These are phyloP conservation scores for Ascochyta viciae-villosae DNA, from an alignment of 2,329 filamentous ascomycete genomes.

Conservation along the genomic window DNA sequence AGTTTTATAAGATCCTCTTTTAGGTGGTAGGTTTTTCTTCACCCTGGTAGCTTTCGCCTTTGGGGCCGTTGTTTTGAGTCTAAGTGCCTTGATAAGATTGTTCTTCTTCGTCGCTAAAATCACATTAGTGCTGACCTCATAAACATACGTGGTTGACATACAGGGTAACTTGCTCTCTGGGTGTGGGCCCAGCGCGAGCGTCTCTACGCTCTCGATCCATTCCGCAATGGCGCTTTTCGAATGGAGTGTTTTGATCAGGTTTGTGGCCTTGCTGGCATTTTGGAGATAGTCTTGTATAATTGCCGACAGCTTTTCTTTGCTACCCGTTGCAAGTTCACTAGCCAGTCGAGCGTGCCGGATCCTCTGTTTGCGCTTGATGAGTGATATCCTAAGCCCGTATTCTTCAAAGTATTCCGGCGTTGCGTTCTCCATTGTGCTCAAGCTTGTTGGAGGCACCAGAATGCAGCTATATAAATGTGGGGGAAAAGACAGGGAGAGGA, in stretches of 20 bases:
- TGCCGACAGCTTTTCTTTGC: slow-evolving; percentile 9
- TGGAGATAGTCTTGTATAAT: slow-evolving; percentile 23
- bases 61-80: neutral
- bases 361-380: slow-evolving; percentile 19
- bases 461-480: neutral
- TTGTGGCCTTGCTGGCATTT: slow-evolving; percentile 14
- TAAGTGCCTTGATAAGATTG: slow-evolving; percentile 1
- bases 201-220: slow-evolving; percentile 33
- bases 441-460: neutral
- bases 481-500: neutral
- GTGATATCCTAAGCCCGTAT: slow-evolving; percentile 20
- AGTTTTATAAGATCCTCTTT: neutral
- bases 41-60: neutral
- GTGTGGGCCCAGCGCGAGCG: slow-evolving; percentile 24
- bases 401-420: slow-evolving; percentile 16
- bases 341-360: slow-evolving; percentile 17
- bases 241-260: slow-evolving; percentile 10
- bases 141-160: neutral
- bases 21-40: neutral
- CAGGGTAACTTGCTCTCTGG: slow-evolving; percentile 12
- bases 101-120: neutral
- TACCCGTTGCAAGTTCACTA: slow-evolving; percentile 11
- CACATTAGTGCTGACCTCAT: neutral
- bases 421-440: neutral
- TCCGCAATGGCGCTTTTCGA: slow-evolving; percentile 21